Conservation (phyloP, 192 early-diverging fungal genomes). For the Dissophora globulifera region DNA sequence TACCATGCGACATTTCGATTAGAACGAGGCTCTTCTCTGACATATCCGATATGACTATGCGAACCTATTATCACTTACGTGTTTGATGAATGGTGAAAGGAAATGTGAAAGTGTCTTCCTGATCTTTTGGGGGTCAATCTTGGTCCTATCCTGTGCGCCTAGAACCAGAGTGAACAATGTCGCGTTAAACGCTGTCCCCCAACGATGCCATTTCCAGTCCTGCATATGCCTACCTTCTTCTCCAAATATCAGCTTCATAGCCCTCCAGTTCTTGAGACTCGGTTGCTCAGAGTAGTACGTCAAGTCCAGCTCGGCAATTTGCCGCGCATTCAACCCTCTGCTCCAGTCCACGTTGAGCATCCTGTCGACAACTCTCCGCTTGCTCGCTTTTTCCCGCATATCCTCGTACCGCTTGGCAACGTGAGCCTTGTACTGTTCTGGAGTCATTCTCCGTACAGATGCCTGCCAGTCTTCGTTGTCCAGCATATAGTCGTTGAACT, state of each 20-base stretch:
- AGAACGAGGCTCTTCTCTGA: too few relatives aligned
- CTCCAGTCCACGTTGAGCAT: constrained; percentile 36
- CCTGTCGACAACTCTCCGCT: constrained; percentile 25
- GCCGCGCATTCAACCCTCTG: constrained; percentile 35
- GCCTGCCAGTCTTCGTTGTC: constrained; percentile 1
- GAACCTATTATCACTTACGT: too few relatives aligned
- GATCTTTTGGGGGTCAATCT: constrained; percentile 19
- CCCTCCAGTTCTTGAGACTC: constrained; percentile 50
- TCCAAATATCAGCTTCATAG: constrained; percentile 27
- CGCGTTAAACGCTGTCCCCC: too few relatives aligned
- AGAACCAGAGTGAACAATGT: too few relatives aligned
- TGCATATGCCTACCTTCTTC: constrained; percentile 11
- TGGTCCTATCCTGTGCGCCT: neutral
- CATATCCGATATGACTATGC: too few relatives aligned
- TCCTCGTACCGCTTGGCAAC: constrained; percentile 10
- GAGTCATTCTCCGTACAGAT: neutral
- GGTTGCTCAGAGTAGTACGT: constrained; percentile 47
- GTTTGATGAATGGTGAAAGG: constrained; percentile 45
- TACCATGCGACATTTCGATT: too few relatives aligned
- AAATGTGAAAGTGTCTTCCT: constrained; percentile 30
- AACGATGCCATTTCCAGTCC: neutral
- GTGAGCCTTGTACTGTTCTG: constrained; percentile 8
- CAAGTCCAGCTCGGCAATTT: constrained; percentile 55
- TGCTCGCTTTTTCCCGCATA: constrained; percentile 20
- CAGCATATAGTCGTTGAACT: constrained; percentile 12